Evolutionary conservation across 352 stramenopile genomes (phyloP).

Genomic region (Pythium dissotocum): DNA sequence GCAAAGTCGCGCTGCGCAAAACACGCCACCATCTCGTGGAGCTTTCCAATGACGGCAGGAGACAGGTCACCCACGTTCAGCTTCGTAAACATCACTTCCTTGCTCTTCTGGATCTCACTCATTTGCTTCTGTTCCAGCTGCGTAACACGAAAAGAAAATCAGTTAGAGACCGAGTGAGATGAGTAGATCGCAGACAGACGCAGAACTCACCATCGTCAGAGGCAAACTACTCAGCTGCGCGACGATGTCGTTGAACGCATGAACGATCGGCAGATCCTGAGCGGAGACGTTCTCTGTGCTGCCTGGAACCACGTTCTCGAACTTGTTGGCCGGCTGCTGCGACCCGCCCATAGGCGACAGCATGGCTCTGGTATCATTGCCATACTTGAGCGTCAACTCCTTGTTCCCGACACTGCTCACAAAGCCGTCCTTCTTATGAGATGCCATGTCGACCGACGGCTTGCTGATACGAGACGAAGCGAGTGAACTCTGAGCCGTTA

Average conservation of each 20-base stretch:
- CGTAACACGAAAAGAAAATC: constrained; percentile 15
- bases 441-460: constrained; percentile 78
- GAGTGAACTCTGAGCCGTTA: constrained; percentile 51
- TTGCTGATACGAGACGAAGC: constrained; percentile 79
- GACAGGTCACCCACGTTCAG: constrained; percentile 80
- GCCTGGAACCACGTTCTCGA: constrained; percentile 52
- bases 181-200: not conserved
- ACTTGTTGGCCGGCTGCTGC: constrained; percentile 36
- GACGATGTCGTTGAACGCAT: constrained; percentile 79
- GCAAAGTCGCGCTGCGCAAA: constrained; percentile 82
- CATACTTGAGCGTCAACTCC: constrained; percentile 86
- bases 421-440: constrained; percentile 84
- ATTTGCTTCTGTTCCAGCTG: constrained; percentile 90
- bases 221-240: constrained; percentile 67
- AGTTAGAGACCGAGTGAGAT: constrained; percentile 1
- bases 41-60: constrained; percentile 60
- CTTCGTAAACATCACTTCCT: constrained; percentile 88
- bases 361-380: constrained; percentile 63
- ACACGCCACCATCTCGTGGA: constrained; percentile 81
- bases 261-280: constrained; percentile 81
- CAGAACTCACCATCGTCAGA: constrained; percentile 76
- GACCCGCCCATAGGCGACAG: constrained; percentile 48
- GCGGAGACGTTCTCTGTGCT: constrained; percentile 74
- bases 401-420: constrained; percentile 87
- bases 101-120: constrained; percentile 82